Conservation (phyloP, 305 asterid species). For the Vinca major region DNA sequence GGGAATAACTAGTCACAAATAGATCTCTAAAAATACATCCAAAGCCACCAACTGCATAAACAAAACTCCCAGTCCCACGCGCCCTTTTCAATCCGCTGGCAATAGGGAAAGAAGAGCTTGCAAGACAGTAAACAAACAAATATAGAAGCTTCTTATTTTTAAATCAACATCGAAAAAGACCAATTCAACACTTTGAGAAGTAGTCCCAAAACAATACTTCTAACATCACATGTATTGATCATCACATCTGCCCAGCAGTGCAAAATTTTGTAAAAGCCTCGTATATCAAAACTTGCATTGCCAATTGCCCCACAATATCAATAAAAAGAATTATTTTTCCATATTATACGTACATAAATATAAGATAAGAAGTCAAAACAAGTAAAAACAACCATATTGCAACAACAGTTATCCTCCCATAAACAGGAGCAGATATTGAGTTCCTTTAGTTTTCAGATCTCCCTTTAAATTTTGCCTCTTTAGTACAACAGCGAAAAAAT, state of each 20-base stretch:
- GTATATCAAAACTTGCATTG: background rate
- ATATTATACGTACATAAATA: constrained; percentile 9
- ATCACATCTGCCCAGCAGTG: too few species aligned
- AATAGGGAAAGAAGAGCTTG: too few species aligned
- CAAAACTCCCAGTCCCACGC: too few species aligned
- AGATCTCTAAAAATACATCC: too few species aligned
- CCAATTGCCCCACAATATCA: background rate
- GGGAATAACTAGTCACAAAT: too few species aligned
- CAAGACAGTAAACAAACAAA: too few species aligned
- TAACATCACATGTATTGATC: too few species aligned
- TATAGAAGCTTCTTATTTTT: too few species aligned
- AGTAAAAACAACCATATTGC: constrained; percentile 10
- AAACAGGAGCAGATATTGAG: constrained; percentile 3
- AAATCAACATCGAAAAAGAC: too few species aligned
- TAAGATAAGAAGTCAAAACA: constrained; percentile 6
- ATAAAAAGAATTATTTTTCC: background rate
- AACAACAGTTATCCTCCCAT: constrained; percentile 15
- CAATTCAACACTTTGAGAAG: too few species aligned
- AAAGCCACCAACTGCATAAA: background rate
- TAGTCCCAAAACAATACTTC: too few species aligned
- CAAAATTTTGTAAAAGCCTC: background rate
- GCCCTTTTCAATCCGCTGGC: too few species aligned
- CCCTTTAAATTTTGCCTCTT: constrained; percentile 17
- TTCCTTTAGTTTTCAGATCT: constrained; percentile 19
- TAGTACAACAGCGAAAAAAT: constrained; percentile 25